Conservation (phyloP, 2,329 filamentous ascomycete species). For the Akanthomyces dipterigenus region DNA sequence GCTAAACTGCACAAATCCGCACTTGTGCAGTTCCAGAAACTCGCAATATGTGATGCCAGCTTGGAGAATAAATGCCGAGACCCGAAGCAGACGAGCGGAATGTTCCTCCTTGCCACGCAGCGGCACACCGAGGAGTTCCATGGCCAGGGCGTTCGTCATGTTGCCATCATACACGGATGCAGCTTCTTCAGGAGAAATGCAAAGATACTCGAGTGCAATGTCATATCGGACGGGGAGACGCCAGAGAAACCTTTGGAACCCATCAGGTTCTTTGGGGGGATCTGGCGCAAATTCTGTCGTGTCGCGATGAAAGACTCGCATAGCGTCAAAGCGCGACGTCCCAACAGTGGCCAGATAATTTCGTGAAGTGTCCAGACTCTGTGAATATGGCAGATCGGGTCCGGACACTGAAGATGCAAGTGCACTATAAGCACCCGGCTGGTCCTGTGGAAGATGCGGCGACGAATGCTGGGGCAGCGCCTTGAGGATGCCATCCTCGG, state of each 20-base stretch:
- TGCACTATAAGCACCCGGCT: background rate
- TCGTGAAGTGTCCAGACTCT: background rate
- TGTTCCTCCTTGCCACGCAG: background rate
- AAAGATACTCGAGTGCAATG: background rate
- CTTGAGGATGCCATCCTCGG: background rate
- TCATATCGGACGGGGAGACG: slow-evolving; percentile 4
- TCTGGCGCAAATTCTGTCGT: slow-evolving; percentile 5
- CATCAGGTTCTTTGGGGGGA: background rate
- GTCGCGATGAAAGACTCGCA: background rate
- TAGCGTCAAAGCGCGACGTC: slow-evolving; percentile 2
- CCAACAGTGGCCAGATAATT: background rate
- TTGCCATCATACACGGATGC: background rate
- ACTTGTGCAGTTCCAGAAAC: slow-evolving; percentile 1
- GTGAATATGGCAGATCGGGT: background rate
- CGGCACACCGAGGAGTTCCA: background rate
- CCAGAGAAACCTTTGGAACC: background rate
- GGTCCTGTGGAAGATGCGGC: background rate
- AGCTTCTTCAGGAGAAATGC: background rate
- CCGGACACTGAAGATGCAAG: background rate
- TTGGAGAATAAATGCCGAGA: background rate
- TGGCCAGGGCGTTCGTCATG: background rate
- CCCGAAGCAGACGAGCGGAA: background rate
- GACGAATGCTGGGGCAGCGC: slow-evolving; percentile 7
- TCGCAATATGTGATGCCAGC: slow-evolving; percentile 9
- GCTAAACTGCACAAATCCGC: background rate